phyloP scores from a whole-genome alignment of 257 asterid species.

The Echites panduratus region DNA sequence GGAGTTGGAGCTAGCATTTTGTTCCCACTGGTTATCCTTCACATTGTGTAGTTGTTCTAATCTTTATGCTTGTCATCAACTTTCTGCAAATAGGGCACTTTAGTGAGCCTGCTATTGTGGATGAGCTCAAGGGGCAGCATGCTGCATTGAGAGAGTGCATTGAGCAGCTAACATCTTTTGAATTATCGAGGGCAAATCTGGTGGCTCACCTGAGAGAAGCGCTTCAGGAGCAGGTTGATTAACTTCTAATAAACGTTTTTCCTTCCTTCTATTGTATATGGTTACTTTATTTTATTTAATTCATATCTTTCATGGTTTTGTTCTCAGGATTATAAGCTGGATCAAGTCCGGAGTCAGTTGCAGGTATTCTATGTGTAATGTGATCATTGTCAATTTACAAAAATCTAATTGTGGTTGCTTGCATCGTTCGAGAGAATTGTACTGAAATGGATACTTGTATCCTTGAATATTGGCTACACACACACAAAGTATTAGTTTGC shows the following conservation, averaged over 20 bases:
- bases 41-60: neutral
- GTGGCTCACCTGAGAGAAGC: constrained; percentile 68
- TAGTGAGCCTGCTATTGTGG: constrained; percentile 35
- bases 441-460: neutral
- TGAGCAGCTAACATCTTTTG: constrained; percentile 52
- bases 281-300: constrained; percentile 16
- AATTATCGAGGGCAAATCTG: constrained; percentile 65
- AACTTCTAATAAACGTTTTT: constrained; percentile 1
- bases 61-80: neutral
- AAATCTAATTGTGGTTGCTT: neutral
- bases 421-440: neutral
- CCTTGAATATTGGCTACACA: neutral
- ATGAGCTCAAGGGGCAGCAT: constrained; percentile 73
- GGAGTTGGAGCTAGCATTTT: neutral
- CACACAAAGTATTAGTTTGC: neutral
- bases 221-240: constrained; percentile 75
- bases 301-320: constrained; percentile 12
- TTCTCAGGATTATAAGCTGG: constrained; percentile 69
- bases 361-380: constrained; percentile 60
- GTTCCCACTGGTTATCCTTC: neutral
- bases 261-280: neutral
- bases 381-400: neutral
- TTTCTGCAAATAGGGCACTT: constrained; percentile 24
- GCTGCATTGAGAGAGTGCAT: constrained; percentile 63
- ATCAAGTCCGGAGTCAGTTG: constrained; percentile 66